Base-by-base conservation (phyloP, 2,329 filamentous ascomycete species). In the Colletotrichum paranaense region DNA sequence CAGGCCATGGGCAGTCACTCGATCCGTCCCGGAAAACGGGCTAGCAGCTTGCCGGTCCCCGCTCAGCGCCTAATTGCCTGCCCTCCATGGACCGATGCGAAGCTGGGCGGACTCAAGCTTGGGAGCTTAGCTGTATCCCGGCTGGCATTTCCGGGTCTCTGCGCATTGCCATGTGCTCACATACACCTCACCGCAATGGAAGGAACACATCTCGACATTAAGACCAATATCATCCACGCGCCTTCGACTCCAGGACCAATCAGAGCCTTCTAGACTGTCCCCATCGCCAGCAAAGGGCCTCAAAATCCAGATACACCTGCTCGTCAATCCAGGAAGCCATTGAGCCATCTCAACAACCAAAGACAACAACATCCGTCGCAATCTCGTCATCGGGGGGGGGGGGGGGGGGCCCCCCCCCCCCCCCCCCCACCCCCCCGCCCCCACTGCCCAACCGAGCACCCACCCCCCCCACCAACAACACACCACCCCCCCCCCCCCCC, bases 1-100 rank as follows among this genome's bases (percentile, higher is more conserved):
- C 57, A 57, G 59, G 65, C 62, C 52, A 52, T 67, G 62, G 60
- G 46, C 60, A 65, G 26, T 73, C 19, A 71, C 38, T 71, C 67
- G 56, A 70, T 42, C 60, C 56, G 60, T 70, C 62, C 67, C 67
- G 71, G 32, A 57, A 35, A 59, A 62, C 19, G 19, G 71, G 56
- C 59, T 62, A 38, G 55, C 60, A 60, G 46, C 53, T 64, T 53
- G 55, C 24, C 42, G 38, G 28, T 35, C 14, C 42, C 38, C 42
- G 42, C 42, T 19, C 28, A 56, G 71, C 67, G 71, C 60, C 56
- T 71, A 71, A 62, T 14, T 49, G 14, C 62, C 62, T 64, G 30
- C 5, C 32, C 49, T 42, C 38, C 56, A 52, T 70, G 32, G 53
- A 57, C 49, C 56, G 67, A 73, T 73, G 58, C 55, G 67, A 59